These are phyloP conservation scores for Ambrosiella xylebori DNA, from an alignment of 2,329 filamentous ascomycete genomes.

Conservation along the genomic window DNA sequence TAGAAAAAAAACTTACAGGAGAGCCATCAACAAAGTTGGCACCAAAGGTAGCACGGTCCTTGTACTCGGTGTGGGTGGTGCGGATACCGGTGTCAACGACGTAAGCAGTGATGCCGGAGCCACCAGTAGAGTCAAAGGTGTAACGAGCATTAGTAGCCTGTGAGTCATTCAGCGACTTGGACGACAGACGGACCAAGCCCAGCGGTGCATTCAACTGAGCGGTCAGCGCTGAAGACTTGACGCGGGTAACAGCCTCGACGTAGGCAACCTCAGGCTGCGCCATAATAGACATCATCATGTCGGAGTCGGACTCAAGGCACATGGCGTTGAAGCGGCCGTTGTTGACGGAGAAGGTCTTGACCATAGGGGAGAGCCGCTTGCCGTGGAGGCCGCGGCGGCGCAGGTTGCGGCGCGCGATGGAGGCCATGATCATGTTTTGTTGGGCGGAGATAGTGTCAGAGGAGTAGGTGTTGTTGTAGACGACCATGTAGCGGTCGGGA, in stretches of 20 bases:
- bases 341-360: constrained; percentile 30
- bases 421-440: constrained; percentile 28
- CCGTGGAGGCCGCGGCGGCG: constrained; percentile 32
- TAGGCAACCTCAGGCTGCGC: constrained; percentile 32
- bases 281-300: constrained; percentile 32
- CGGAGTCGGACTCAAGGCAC: constrained; percentile 33
- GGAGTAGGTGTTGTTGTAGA: constrained; percentile 39
- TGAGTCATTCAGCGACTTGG: constrained; percentile 19
- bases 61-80: constrained; percentile 36
- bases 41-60: constrained; percentile 35
- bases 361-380: constrained; percentile 28
- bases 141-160: constrained; percentile 22
- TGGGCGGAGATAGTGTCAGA: constrained; percentile 32
- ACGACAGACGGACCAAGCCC: constrained; percentile 37
- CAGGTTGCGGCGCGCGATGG: constrained; percentile 40
- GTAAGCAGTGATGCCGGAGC: constrained; percentile 41
- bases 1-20: constrained; percentile 20
- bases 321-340: constrained; percentile 32
- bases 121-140: constrained; percentile 34
- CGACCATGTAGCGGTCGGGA: constrained; percentile 44
- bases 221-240: constrained; percentile 27
- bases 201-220: constrained; percentile 36
- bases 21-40: constrained; percentile 33
- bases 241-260: constrained; percentile 34
- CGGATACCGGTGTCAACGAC: constrained; percentile 50